Percentiles rank a stretch among this genome's conserved stretches.
phyloP scores from a whole-genome alignment of 2,329 filamentous ascomycete species.

The Penicillium sp. region DNA sequence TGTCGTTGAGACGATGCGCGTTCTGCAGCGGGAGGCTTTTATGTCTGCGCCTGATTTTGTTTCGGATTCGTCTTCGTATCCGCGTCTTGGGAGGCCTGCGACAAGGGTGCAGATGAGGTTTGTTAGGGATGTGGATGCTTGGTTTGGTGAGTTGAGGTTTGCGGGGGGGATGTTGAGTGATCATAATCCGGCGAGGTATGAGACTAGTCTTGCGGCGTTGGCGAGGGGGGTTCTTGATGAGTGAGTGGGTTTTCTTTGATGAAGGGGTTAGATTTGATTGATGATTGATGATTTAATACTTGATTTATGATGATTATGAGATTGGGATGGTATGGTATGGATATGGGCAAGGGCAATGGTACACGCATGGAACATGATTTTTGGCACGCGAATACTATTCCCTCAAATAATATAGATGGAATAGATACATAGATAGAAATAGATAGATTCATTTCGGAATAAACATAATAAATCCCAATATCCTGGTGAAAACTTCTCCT shows the following conservation, averaged over 20 bases:
- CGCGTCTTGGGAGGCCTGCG: conserved; percentile 65
- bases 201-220: conserved; percentile 68
- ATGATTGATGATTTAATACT: conserved; percentile 5
- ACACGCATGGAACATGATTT: too few relatives aligned
- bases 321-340: neutral
- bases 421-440: neutral
- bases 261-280: neutral
- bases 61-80: conserved; percentile 49
- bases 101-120: conserved; percentile 72
- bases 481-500: too few relatives aligned
- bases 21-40: conserved; percentile 71
- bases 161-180: conserved; percentile 75
- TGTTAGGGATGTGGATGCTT: conserved; percentile 69
- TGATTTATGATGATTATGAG: neutral
- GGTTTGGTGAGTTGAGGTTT: conserved; percentile 73
- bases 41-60: conserved; percentile 37
- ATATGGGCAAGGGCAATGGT: neutral
- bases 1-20: conserved; percentile 68
- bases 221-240: conserved; percentile 50
- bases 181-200: conserved; percentile 75
- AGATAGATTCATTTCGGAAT: neutral
- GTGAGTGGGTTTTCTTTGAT: conserved; percentile 27
- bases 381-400: too few relatives aligned
- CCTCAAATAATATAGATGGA: too few relatives aligned
- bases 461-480: too few relatives aligned